A percentile compares a stretch with the other conserved stretches of the same genome.
These are phyloP conservation scores for Scalesia atractyloides DNA, from an alignment of 129 eudicot species.

Conservation along the genomic window DNA sequence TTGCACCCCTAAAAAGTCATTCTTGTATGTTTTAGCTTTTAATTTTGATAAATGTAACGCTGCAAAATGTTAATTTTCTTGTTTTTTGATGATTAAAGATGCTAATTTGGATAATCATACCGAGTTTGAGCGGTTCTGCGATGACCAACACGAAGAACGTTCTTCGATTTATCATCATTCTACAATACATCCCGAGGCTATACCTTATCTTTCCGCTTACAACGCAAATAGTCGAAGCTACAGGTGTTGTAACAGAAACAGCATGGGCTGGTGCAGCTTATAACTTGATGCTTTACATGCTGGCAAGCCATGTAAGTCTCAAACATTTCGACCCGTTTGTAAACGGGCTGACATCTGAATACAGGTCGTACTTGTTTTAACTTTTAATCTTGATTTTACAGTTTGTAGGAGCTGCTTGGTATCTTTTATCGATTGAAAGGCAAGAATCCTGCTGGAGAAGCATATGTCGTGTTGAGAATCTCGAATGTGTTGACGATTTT, in stretches of 20 bases:
- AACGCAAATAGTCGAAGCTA: conserved; percentile 70
- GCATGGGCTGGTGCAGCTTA: conserved; percentile 97
- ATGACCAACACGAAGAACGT: conserved; percentile 84
- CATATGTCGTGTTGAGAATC: conserved; percentile 49
- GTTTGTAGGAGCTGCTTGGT: conserved; percentile 82
- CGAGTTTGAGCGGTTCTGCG: conserved; percentile 69
- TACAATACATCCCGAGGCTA: conserved; percentile 79
- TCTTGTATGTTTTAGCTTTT: background rate
- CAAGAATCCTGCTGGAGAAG: conserved; percentile 90
- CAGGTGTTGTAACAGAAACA: conserved; percentile 78
- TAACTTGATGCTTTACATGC: conserved; percentile 78
- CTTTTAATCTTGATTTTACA: conserved; percentile 26
- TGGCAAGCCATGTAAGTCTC: conserved; percentile 84
- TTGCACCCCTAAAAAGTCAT: background rate
- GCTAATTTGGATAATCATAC: conserved; percentile 76
- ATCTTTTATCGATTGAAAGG: conserved; percentile 75
- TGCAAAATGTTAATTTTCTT: background rate
- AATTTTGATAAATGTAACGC: background rate
- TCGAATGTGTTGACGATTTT: conserved; percentile 47
- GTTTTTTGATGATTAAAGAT: conserved; percentile 44
- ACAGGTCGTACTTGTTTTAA: background rate
- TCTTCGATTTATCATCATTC: conserved; percentile 71
- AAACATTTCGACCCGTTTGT: conserved; percentile 6
- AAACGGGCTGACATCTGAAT: background rate
- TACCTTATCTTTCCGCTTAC: conserved; percentile 71